Percentiles rank a stretch among this genome's conserved stretches.
These are phyloP conservation scores for Termitomyces heimii DNA, from an alignment of 768 basidiomycete species.

Conservation along the genomic window DNA sequence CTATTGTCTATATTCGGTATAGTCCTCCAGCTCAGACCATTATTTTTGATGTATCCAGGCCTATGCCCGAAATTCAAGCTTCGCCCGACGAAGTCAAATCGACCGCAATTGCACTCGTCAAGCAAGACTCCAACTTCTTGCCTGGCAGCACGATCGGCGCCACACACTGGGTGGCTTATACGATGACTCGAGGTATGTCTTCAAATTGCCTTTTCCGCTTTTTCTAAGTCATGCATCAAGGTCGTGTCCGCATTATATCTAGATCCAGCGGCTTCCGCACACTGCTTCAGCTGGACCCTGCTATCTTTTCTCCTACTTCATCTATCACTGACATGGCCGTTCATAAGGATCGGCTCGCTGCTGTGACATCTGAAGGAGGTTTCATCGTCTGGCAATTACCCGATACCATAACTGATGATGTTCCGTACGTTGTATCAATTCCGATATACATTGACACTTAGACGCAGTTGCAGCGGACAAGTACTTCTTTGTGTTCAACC, in stretches of 20 bases:
- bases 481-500: slow-evolving; percentile 68
- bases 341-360: slow-evolving; percentile 74
- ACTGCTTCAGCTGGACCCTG: slow-evolving; percentile 65
- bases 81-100: slow-evolving; percentile 74
- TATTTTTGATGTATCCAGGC: slow-evolving; percentile 68
- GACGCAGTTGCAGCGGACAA: slow-evolving; percentile 42
- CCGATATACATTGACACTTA: neutral
- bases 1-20: neutral
- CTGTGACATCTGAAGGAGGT: slow-evolving; percentile 83
- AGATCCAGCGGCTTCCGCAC: slow-evolving; percentile 86
- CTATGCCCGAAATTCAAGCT: slow-evolving; percentile 71
- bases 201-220: neutral
- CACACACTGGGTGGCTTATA: slow-evolving; percentile 90
- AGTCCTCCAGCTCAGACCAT: slow-evolving; percentile 66
- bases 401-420: slow-evolving; percentile 78
- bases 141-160: slow-evolving; percentile 87
- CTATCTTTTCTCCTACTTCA: slow-evolving; percentile 40
- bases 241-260: slow-evolving; percentile 84
- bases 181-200: slow-evolving; percentile 71
- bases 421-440: slow-evolving; percentile 51
- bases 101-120: slow-evolving; percentile 86
- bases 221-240: slow-evolving; percentile 23
- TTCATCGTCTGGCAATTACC: slow-evolving; percentile 89
- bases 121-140: slow-evolving; percentile 78
- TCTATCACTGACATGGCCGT: slow-evolving; percentile 78